Evolutionary conservation across 495 filamentous ascomycete genomes (phyloP).

Genomic region (Penicillium angulare): DNA sequence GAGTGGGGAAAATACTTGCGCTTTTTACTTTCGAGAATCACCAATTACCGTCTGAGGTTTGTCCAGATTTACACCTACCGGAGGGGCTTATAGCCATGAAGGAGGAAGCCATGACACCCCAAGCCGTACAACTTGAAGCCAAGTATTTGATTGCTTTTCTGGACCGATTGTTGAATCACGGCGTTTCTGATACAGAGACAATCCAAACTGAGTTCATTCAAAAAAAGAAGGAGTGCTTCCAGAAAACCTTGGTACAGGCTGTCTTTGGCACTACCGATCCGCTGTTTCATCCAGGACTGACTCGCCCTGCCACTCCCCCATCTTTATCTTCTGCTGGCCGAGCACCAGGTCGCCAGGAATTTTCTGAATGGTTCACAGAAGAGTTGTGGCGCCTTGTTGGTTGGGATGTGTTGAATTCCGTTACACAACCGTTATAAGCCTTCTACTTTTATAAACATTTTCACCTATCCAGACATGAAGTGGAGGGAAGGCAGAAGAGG

Average conservation of each 20-base stretch:
- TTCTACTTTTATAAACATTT: neutral
- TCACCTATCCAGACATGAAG: too few relatives aligned
- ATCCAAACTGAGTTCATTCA: constrained; percentile 13
- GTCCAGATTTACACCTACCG: constrained; percentile 25
- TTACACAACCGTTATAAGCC: neutral
- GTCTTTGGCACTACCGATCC: constrained; percentile 34
- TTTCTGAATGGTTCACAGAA: constrained; percentile 46
- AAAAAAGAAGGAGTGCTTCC: constrained; percentile 31
- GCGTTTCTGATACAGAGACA: neutral
- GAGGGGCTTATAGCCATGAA: constrained; percentile 25
- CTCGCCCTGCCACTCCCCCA: constrained; percentile 21
- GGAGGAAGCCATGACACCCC: constrained; percentile 17
- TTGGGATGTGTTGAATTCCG: constrained; percentile 39
- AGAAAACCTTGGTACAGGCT: constrained; percentile 41
- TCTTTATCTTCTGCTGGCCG: constrained; percentile 6
- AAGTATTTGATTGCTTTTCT: constrained; percentile 39
- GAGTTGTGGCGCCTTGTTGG: constrained; percentile 51
- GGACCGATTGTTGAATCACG: constrained; percentile 25
- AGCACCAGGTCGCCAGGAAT: constrained; percentile 9
- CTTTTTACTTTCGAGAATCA: constrained; percentile 37
- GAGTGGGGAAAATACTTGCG: constrained; percentile 39
- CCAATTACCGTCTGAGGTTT: constrained; percentile 21
- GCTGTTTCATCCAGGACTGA: constrained; percentile 27
- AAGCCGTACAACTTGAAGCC: constrained; percentile 28
- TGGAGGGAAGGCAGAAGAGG: too few relatives aligned